These are phyloP conservation scores for Ceratocystis huliohia DNA, from an alignment of 2,329 filamentous ascomycete genomes.

Conservation along the genomic window DNA sequence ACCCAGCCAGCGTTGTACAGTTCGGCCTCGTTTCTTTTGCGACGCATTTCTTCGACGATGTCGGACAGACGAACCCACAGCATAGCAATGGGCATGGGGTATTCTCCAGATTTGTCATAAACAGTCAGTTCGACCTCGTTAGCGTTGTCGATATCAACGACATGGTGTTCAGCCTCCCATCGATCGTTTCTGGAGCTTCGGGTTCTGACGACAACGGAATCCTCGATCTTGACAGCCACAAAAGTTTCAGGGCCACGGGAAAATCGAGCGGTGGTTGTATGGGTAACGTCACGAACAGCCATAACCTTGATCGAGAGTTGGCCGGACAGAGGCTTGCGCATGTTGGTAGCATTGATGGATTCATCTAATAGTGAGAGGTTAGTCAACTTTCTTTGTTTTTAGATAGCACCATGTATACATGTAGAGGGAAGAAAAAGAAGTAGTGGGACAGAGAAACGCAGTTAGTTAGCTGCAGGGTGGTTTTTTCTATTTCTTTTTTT, in stretches of 20 bases:
- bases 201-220: constrained; percentile 79
- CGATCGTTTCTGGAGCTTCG: constrained; percentile 72
- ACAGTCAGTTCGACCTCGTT: constrained; percentile 97
- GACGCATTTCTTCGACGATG: constrained; percentile 91
- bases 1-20: constrained; percentile 94
- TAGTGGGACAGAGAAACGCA: constrained; percentile 13
- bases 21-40: constrained; percentile 93
- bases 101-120: constrained; percentile 87
- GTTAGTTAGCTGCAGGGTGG: neutral
- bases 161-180: constrained; percentile 86
- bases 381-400: neutral
- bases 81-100: constrained; percentile 84
- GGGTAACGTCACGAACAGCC: constrained; percentile 86
- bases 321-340: constrained; percentile 90
- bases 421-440: neutral
- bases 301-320: constrained; percentile 77
- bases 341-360: constrained; percentile 86
- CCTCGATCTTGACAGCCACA: constrained; percentile 92
- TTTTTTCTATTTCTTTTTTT: neutral
- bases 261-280: constrained; percentile 73
- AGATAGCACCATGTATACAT: neutral
- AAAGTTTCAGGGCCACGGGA: constrained; percentile 88
- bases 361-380: constrained; percentile 54
- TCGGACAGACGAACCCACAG: constrained; percentile 95
- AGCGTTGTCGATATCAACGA: constrained; percentile 90